Conservation (phyloP, 192 early-diverging fungal genomes). For the Backusella mclennaniae region DNA sequence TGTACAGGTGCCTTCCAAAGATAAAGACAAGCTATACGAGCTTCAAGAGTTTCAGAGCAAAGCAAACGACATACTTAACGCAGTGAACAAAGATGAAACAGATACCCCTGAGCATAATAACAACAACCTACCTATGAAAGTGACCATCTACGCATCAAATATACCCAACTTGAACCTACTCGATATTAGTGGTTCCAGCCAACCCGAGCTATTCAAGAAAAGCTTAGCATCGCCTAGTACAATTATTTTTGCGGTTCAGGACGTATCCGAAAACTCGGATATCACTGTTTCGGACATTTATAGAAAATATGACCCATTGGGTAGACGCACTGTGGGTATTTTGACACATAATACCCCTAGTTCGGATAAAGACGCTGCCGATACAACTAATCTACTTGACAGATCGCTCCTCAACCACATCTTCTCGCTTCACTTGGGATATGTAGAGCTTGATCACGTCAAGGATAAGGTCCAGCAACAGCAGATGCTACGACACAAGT, state of each 20-base stretch:
- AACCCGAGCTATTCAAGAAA: constrained; percentile 77
- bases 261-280: constrained; percentile 82
- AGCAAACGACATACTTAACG: constrained; percentile 61
- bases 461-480: constrained; percentile 42
- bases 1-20: constrained; percentile 79
- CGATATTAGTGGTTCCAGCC: constrained; percentile 82
- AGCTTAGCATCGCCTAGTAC: constrained; percentile 79
- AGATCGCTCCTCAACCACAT: constrained; percentile 88
- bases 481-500: constrained; percentile 72
- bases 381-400: constrained; percentile 73
- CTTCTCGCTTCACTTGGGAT: constrained; percentile 93
- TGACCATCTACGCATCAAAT: constrained; percentile 78
- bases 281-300: constrained; percentile 74
- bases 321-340: constrained; percentile 77
- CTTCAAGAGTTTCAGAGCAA: constrained; percentile 90
- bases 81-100: constrained; percentile 86
- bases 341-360: constrained; percentile 85
- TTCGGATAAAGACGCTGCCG: constrained; percentile 62
- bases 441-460: constrained; percentile 53
- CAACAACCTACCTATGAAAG: constrained; percentile 74
- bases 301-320: constrained; percentile 75
- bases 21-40: constrained; percentile 88
- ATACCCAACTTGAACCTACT: constrained; percentile 81
- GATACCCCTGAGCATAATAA: constrained; percentile 77
- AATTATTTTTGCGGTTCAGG: constrained; percentile 77